Conservation (phyloP, 31 red algal genomes). For the Endocladia muricata region DNA sequence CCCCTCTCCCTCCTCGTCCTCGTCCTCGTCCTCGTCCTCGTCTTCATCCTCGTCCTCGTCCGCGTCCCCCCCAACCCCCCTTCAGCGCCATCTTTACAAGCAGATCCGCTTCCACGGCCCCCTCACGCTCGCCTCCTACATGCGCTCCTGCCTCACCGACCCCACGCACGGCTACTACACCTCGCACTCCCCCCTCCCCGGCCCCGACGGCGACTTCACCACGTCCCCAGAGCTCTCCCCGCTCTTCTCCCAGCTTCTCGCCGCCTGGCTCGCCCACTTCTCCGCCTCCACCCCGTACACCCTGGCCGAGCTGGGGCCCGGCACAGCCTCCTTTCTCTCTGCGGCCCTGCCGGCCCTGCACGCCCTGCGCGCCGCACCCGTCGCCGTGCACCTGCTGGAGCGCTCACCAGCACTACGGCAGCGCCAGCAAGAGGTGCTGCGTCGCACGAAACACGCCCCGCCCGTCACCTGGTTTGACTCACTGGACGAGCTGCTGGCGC, state of each 20-base stretch:
- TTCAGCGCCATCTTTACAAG: slow-evolving; percentile 32
- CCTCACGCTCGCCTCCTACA: slow-evolving; percentile 83
- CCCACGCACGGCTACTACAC: slow-evolving; percentile 91
- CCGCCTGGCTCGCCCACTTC: slow-evolving; percentile 53
- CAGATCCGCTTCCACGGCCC: slow-evolving; percentile 74
- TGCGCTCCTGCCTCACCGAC: slow-evolving; percentile 78
- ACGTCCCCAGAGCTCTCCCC: slow-evolving; percentile 83
- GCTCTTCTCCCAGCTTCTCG: slow-evolving; percentile 80
- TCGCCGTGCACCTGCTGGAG: slow-evolving; percentile 43
- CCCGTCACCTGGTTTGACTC: slow-evolving; percentile 26
- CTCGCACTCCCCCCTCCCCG: slow-evolving; percentile 27
- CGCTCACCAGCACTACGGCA: slow-evolving; percentile 15
- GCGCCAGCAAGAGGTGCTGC: slow-evolving; percentile 33
- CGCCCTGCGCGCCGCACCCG: neutral
- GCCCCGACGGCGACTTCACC: slow-evolving; percentile 78
- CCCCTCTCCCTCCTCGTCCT: neutral
- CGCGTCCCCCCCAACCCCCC: slow-evolving; percentile 22
- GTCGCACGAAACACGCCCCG: neutral
- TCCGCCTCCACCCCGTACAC: neutral
- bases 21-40: too few species aligned
- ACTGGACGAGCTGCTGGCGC: slow-evolving; percentile 11
- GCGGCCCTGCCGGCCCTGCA: neutral
- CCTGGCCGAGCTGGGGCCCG: neutral
- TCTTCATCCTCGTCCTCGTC: too few species aligned
- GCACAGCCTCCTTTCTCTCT: slow-evolving; percentile 6